A percentile compares a stretch with the other conserved stretches of the same genome.
phyloP scores from a whole-genome alignment of 2,329 filamentous ascomycete genomes.

The Dothideomycetes sp. region DNA sequence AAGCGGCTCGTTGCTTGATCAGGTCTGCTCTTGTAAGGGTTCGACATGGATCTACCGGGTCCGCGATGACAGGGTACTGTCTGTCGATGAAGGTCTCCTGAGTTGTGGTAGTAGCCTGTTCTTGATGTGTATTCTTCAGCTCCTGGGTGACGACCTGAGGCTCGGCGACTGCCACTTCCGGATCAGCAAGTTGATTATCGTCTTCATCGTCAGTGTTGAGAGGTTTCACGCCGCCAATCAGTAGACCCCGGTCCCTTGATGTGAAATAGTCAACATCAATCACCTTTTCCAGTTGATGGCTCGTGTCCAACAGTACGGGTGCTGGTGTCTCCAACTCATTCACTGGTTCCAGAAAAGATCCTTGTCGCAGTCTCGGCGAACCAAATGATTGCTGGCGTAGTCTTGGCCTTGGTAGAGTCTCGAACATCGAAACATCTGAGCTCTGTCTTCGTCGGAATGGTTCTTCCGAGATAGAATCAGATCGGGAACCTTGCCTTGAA shows the following conservation, averaged over 20 bases:
- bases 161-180: conserved; percentile 5
- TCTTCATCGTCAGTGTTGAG: conserved; percentile 3
- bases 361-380: not conserved
- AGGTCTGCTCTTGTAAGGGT: conserved; percentile 2
- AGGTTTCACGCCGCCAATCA: conserved; percentile 10
- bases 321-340: no score
- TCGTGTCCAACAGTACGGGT: no score
- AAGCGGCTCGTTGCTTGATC: conserved; percentile 6
- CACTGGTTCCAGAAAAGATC: conserved; percentile 2
- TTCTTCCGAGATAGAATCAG: conserved; percentile 1
- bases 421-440: not conserved
- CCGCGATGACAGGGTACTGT: conserved; percentile 8
- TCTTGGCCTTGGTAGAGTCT: not conserved
- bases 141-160: conserved; percentile 1
- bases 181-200: conserved; percentile 3
- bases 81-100: not conserved
- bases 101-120: not conserved
- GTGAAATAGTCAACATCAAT: conserved; percentile 1
- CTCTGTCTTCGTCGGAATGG: conserved; percentile 2
- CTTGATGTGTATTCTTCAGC: conserved; percentile 7
- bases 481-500: conserved; percentile 4
- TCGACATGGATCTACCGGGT: conserved; percentile 9
- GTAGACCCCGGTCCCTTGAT: not conserved
- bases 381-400: conserved; percentile 2
- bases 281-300: no score